phyloP scores from a whole-genome alignment of 129 eudicot genomes.

The Deinandra increscens region DNA sequence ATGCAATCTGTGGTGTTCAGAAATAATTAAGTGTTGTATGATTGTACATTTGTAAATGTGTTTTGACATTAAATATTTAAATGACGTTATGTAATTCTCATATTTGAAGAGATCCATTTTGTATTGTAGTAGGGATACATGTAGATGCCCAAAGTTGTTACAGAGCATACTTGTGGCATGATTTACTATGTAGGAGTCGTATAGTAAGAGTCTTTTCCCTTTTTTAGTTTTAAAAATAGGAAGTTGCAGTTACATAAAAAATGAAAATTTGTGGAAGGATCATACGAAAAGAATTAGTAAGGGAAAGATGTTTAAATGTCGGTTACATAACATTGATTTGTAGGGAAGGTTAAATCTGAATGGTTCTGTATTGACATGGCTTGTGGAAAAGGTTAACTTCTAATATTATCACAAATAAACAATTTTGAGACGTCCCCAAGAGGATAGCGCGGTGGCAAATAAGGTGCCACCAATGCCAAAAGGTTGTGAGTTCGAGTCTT shows the following conservation, averaged over 20 bases:
- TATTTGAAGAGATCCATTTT: background rate
- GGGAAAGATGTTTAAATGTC: background rate
- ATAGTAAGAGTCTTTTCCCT: too few species aligned
- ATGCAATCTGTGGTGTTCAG: background rate
- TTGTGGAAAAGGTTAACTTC: too few species aligned
- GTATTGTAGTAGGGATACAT: background rate
- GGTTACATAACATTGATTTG: too few species aligned
- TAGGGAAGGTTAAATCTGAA: too few species aligned
- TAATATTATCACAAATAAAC: too few species aligned
- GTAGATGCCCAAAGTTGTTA: background rate
- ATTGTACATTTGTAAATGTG: background rate
- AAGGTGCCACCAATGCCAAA: too few species aligned
- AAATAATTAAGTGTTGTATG: background rate
- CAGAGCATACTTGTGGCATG: background rate
- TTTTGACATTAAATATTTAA: background rate
- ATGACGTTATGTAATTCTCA: background rate
- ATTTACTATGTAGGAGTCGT: background rate
- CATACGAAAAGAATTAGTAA: background rate
- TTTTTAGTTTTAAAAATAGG: background rate
- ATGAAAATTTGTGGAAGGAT: constrained; percentile 1
- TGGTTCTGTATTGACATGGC: too few species aligned
- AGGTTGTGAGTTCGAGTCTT: too few species aligned
- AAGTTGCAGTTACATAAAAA: background rate
- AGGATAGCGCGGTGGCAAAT: too few species aligned
- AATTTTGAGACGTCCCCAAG: too few species aligned